Evolutionary conservation across 23 red algal genomes (phyloP), one percentile per base, ranked within the genome.

Genomic region (Gracilaria vermiculophylla): DNA sequence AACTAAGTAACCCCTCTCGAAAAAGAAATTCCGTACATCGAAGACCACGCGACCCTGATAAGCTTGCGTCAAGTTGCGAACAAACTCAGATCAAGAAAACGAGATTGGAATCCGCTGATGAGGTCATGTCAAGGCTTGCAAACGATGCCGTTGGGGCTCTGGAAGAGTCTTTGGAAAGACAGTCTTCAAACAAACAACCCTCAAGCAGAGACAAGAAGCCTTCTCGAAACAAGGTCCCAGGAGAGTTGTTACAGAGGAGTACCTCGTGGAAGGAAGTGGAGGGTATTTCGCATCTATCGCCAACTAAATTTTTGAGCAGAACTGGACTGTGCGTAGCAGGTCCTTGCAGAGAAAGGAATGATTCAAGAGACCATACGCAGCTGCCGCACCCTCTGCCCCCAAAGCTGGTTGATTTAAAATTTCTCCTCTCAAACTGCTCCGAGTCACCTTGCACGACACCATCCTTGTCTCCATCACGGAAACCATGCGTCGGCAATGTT

Each of bases 361-460:
- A 73, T n/a, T 48, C 36, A 1, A 25, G 39, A 0, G 17, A 12
- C 2, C 12, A 73, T 47, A 10, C 19, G n/a, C 12, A n/a, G 67
- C 3, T 11, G 20, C 35, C 67, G 19, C 4, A 17, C 35, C 39
- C 42, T 47, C 42, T 40, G 6, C 67, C 67, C 7, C 67, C 67
- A 20, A 73, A 73, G 17, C 24, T 73, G 2, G 35, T 73, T 28
- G 33, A 73, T 32, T 13, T 73, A 0, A 42, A 48, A 20, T 34
- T 45, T 73, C 67, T 73, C 6, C 17, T 21, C 32, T 25, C 5
- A 0, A 47, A 47, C 20, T 73, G 67, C 67, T 27, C 67, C 23
- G 67, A 73, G 42, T 73, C 67, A 47, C 67, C 67, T 42, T 73
- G 67, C 17, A 73, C 39, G 23, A 73, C 67, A 23, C 67, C 67